Base-by-base conservation (phyloP, 805 yeast genomes). In the Hanseniaspora meyeri region DNA sequence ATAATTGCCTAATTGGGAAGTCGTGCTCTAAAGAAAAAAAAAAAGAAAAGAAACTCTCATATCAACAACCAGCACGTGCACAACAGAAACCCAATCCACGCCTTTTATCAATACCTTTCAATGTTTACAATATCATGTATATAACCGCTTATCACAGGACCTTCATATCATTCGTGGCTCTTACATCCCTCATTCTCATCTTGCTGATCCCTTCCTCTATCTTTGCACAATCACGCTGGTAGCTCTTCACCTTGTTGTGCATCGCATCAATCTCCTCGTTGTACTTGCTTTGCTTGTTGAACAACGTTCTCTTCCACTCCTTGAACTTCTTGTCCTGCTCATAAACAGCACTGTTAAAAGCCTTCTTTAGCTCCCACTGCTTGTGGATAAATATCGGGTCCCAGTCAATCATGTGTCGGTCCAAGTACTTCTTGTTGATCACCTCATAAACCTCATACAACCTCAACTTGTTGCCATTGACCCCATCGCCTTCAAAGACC, bases 261-360 rank as follows among this genome's bases (percentile, higher is more conserved):
- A 71, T 59, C 11, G 60, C 63, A 56, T 77, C 80, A 57, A 84
- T 75, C 55, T 78, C 84, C 46, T 70, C 66, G 61, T 83, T 83
- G 60, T 79, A 76, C 54, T 66, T 66, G n/a, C 69, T 71, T 66
- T 84, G 89, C 62, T 77, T 77, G 19, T 71, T 72, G 51, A 77
- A 72, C 49, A 85, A 69, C 0, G 77, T 77, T 56, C 66, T 68
- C 63, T 81, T 81, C 87, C 87, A 82, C 36, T 76, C 80, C 63
- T 77, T 77, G 60, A 83, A 82, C 59, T 77, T 75, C 49, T 65
- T 68, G 59, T 82, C 87, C 63, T 83, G 83, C 3, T 63, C 56
- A 14, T 68, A 64, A 43, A 79, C 75, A 27, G 73, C 64, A 19
- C 70, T 75, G 24, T 74, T 69, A 54, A 75, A 77, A 56, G 69